Conservation (phyloP, 441 rosid species). For the Pelargonium cotyledonis region DNA sequence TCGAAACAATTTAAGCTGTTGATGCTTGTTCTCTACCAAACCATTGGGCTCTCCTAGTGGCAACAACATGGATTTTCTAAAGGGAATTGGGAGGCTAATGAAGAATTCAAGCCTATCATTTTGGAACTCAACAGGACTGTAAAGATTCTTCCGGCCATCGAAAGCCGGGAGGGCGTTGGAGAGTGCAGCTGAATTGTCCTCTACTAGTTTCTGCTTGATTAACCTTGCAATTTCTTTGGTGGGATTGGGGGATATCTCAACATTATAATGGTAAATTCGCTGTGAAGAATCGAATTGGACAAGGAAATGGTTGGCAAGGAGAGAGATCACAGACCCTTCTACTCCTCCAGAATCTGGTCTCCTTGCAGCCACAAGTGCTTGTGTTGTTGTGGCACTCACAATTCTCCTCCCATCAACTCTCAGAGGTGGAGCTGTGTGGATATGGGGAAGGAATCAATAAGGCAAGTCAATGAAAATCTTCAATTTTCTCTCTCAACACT, state of each 20-base stretch:
- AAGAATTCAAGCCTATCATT: conserved; percentile 80
- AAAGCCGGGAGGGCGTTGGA: conserved; percentile 68
- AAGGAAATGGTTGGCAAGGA: conserved; percentile 87
- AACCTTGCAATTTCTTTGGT: conserved; percentile 71
- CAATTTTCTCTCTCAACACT: too few species aligned
- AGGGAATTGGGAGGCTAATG: conserved; percentile 71
- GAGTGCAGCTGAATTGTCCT: conserved; percentile 40
- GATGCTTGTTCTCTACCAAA: conserved; percentile 37
- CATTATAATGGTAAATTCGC: conserved; percentile 75
- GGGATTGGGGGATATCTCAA: conserved; percentile 76
- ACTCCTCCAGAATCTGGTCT: conserved; percentile 91
- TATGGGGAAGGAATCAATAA: conserved; percentile 18
- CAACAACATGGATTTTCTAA: conserved; percentile 25
- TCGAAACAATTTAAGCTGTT: conserved; percentile 58
- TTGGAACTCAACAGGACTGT: conserved; percentile 77
- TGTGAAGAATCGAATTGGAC: conserved; percentile 64
- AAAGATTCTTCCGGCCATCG: conserved; percentile 77
- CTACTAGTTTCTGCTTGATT: conserved; percentile 74
- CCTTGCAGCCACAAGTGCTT: conserved; percentile 50
- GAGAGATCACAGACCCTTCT: conserved; percentile 63
- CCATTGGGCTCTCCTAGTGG: conserved; percentile 27
- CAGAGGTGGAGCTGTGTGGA: conserved; percentile 43
- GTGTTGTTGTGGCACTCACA: conserved; percentile 24
- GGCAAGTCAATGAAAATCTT: too few species aligned
- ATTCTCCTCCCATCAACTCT: conserved; percentile 41